These are phyloP conservation scores for Suhomyces taliae DNA, from an alignment of 1,139 yeast species.

Conservation along the genomic window DNA sequence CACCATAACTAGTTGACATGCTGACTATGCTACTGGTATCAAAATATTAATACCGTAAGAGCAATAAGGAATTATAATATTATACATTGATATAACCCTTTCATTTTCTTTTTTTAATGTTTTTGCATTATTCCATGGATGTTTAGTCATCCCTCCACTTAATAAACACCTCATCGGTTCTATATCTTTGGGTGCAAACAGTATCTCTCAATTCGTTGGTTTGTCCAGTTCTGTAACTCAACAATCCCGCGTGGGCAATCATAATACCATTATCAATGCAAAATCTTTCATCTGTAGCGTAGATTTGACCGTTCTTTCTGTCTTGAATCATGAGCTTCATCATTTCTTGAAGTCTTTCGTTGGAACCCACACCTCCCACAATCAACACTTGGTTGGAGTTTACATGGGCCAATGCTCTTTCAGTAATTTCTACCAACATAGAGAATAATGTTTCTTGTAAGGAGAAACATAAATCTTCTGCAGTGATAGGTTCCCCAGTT, in stretches of 20 bases:
- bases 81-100: background rate
- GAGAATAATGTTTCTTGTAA: conserved; percentile 90
- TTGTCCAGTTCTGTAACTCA: conserved; percentile 83
- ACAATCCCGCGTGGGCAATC: conserved; percentile 97
- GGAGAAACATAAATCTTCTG: conserved; percentile 89
- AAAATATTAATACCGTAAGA: no score
- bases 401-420: conserved; percentile 98
- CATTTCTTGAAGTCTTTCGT: conserved; percentile 89
- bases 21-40: background rate
- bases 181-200: conserved; percentile 87
- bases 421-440: conserved; percentile 97
- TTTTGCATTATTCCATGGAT: background rate
- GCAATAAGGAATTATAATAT: no score
- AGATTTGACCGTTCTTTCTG: conserved; percentile 75
- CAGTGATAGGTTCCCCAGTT: conserved; percentile 59
- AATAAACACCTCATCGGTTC: conserved; percentile 93
- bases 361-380: conserved; percentile 98
- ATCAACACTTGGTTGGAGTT: conserved; percentile 84
- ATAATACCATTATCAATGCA: conserved; percentile 97
- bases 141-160: conserved; percentile 70
- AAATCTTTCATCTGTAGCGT: conserved; percentile 94
- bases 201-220: conserved; percentile 62
- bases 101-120: no score
- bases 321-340: conserved; percentile 92
- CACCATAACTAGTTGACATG: background rate